Evolutionary conservation across 2,329 filamentous ascomycete species (phyloP), one percentile per base, ranked within the genome.

Genomic region (Ophiostoma sp.): DNA sequence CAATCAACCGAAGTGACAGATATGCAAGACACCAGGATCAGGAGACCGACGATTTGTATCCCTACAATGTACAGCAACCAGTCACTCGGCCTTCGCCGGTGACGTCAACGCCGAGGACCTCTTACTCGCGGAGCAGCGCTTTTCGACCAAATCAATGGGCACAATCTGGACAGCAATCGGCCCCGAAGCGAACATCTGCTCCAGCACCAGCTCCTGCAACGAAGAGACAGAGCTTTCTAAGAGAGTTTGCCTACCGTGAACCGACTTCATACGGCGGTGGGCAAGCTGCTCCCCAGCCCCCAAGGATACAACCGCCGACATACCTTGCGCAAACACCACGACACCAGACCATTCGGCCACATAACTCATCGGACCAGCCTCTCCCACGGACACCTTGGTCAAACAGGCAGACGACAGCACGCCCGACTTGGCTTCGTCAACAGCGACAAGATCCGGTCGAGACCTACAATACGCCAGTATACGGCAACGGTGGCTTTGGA

Each of bases 131-230:
- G 2, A 36, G 17, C 50, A 61, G 39, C 12, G 42, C 50, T 1
- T 71, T 71, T 17, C 36, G 50, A 7, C 72, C 72, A 19, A 73
- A 73, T 9, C 69, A 68, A 25, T 73, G 69, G 69, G 72, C 72
- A 15, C 59, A 33, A 0, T 71, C 72, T 0, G 72, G 68, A 8
- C 33, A 50, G 1, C 66, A 45, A 50, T 11, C 61, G 33, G 48
- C 11, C 12, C 31, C 9, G n/a, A 57, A 3, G 57, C 68, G n/a
- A 59, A 22, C 50, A 70, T 19, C 66, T 33, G 22, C 25, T 5
- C 17, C 66, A 45, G 5, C 42, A n/a, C 11, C 50, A 6, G 50
- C 42, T 1, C 48, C 42, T 2, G 22, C 68, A 11, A 9, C 68
- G 7, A 33, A 33, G 15, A 61, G 52, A n/a, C 39, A 59, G 17